Conservation (phyloP, 371 early-diverging fungal species). For the Haplosporangium sp. region DNA sequence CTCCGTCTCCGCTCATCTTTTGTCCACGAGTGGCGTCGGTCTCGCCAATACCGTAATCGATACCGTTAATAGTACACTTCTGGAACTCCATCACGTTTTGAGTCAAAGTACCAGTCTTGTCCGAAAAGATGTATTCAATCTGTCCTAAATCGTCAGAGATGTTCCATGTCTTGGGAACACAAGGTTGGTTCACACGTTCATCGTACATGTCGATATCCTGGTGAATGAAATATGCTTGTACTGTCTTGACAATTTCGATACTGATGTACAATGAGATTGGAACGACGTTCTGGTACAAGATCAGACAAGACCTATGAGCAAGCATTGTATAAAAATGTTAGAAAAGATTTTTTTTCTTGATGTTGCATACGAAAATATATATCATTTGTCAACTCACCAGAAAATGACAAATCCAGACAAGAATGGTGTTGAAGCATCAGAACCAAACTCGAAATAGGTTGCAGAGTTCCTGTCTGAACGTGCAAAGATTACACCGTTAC, state of each 20-base stretch:
- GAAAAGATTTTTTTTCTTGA: no score
- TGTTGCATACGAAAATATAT: not conserved
- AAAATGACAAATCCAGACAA: conserved; percentile 58
- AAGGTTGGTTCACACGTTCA: conserved; percentile 78
- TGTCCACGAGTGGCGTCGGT: conserved; percentile 58
- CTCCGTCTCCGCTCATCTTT: conserved; percentile 54
- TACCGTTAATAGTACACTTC: conserved; percentile 88
- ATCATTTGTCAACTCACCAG: conserved; percentile 38
- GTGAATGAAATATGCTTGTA: conserved; percentile 83
- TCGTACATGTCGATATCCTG: conserved; percentile 91
- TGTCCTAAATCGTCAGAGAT: conserved; percentile 90
- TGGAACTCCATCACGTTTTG: conserved; percentile 95
- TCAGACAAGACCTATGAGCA: conserved; percentile 69
- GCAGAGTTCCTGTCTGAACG: conserved; percentile 54
- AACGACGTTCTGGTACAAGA: conserved; percentile 84
- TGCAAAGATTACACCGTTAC: conserved; percentile 68
- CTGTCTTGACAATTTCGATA: conserved; percentile 91
- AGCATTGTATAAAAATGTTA: not conserved
- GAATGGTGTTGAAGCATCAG: conserved; percentile 43
- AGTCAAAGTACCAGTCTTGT: conserved; percentile 91
- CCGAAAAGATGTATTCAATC: conserved; percentile 78
- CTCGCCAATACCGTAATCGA: conserved; percentile 78
- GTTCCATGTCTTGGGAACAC: conserved; percentile 90
- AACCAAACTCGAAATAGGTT: conserved; percentile 53
- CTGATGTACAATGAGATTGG: conserved; percentile 98